Evolutionary conservation across 176 grass and related monocot genomes (phyloP), one percentile per base, ranked within the genome.

Genomic region (Themeda triandra): DNA sequence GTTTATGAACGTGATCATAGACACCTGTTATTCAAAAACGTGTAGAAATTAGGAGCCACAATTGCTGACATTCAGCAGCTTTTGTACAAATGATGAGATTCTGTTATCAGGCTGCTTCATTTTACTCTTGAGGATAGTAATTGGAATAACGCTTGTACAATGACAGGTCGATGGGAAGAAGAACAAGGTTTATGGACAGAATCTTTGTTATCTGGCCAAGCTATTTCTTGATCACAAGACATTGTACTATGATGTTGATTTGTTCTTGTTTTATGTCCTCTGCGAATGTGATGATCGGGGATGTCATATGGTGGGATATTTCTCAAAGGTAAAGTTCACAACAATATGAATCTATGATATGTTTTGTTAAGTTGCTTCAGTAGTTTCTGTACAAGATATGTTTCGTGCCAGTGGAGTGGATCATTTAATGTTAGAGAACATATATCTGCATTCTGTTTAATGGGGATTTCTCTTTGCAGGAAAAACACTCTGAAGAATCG

Each of bases 201-300:
- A 99, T 78, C 91, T 99, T 66, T 99, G 97, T 87, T 99, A 96
- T 67, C 82, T 99, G 78, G 97, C 97, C 17, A 99, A 99, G 86
- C 85, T 99, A 65, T 99, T 99, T 87, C 92, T 99, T 78, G 97
- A 99, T 56, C 97, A 99, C 51, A 99, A 99, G 81, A 96, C 97
- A 49, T 92, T 99, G 46, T 99, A 99, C 71, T 99, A 96, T 0
- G 97, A 96, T 23, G 97, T 99, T 45, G 93, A 99, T 88, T 80
- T 99, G 32, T 99, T 99, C 63, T 91, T 99, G 63, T 99, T 99
- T 75, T 99, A 99, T 87, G 82, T 99, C 65, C 93, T 96, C 17
- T 99, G 97, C 65, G 97, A 99, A 85, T 99, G 97, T 89, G 97
- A 99, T 82, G 97, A 99, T 73, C 91, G 97, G 68, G 97, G 97